These are phyloP conservation scores for Diatrype stigma DNA, from an alignment of 2,329 filamentous ascomycete species.

Conservation along the genomic window DNA sequence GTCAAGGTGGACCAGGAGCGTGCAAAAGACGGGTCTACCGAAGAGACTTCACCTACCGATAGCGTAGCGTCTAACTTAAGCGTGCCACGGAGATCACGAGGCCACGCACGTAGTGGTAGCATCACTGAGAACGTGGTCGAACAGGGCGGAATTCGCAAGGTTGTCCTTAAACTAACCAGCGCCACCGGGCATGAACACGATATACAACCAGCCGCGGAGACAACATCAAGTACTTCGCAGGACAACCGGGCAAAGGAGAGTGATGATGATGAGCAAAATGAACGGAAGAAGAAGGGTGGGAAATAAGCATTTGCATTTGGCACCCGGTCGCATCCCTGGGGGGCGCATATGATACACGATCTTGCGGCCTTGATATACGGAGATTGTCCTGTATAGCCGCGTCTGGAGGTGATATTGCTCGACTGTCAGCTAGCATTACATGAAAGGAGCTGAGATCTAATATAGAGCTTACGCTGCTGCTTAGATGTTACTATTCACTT, in stretches of 20 bases:
- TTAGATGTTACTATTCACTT: too few relatives aligned
- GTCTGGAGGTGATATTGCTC: too few relatives aligned
- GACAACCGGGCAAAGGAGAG: constrained; percentile 5
- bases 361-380: background rate
- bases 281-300: constrained; percentile 34
- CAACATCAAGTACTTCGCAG: constrained; percentile 1
- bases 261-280: constrained; percentile 33
- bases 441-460: too few relatives aligned
- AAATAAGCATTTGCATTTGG: constrained; percentile 14
- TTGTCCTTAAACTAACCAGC: constrained; percentile 66
- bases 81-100: constrained; percentile 12
- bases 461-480: too few relatives aligned
- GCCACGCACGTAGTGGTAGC: constrained; percentile 63
- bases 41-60: constrained; percentile 15
- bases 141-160: constrained; percentile 66
- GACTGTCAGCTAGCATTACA: too few relatives aligned
- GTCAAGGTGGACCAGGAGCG: constrained; percentile 10
- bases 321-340: too few relatives aligned
- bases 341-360: background rate
- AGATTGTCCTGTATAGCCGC: too few relatives aligned
- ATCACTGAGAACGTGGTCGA: constrained; percentile 75
- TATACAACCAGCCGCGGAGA: constrained; percentile 15
- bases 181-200: constrained; percentile 31
- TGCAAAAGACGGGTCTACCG: constrained; percentile 13
- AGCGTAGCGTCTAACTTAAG: constrained; percentile 13